Evolutionary conservation across 805 yeast species (phyloP).

Genomic region (Lachancea fermentati): DNA sequence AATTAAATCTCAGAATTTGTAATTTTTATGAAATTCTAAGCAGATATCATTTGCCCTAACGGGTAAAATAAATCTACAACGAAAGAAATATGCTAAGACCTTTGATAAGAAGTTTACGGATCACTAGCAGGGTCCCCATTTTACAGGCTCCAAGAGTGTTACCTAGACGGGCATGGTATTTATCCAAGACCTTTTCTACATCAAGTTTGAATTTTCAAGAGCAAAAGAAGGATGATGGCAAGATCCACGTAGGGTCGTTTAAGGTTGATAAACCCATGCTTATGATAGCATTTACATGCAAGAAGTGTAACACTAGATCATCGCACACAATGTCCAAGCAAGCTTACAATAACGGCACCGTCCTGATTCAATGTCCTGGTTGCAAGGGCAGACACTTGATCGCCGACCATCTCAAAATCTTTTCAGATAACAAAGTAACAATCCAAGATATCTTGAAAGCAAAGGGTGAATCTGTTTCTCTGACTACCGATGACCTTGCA

Average conservation of each 20-base stretch:
- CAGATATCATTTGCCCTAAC: too few relatives aligned
- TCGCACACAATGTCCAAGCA: constrained; percentile 90
- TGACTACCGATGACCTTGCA: constrained; percentile 59
- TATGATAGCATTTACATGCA: constrained; percentile 90
- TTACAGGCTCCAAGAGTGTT: not conserved
- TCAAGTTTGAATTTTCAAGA: not conserved
- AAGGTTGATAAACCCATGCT: constrained; percentile 72
- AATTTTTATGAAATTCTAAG: too few relatives aligned
- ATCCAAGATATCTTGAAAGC: constrained; percentile 71
- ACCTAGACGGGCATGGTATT: not conserved
- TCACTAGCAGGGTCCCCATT: too few relatives aligned
- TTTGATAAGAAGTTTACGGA: too few relatives aligned
- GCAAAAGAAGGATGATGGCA: not conserved
- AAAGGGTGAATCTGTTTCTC: constrained; percentile 69
- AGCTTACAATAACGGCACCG: constrained; percentile 82
- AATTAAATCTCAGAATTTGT: too few relatives aligned
- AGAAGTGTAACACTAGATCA: constrained; percentile 75
- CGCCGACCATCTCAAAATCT: constrained; percentile 82
- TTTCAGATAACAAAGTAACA: constrained; percentile 68
- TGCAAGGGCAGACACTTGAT: constrained; percentile 84
- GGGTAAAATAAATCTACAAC: too few relatives aligned
- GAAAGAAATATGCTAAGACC: too few relatives aligned
- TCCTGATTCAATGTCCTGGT: constrained; percentile 85
- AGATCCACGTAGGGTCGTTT: constrained; percentile 19
- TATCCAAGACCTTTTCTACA: not conserved